Evolutionary conservation across 331 rosid species (phyloP), one percentile per base, ranked within the genome.

Genomic region (Pyracantha coccinea): DNA sequence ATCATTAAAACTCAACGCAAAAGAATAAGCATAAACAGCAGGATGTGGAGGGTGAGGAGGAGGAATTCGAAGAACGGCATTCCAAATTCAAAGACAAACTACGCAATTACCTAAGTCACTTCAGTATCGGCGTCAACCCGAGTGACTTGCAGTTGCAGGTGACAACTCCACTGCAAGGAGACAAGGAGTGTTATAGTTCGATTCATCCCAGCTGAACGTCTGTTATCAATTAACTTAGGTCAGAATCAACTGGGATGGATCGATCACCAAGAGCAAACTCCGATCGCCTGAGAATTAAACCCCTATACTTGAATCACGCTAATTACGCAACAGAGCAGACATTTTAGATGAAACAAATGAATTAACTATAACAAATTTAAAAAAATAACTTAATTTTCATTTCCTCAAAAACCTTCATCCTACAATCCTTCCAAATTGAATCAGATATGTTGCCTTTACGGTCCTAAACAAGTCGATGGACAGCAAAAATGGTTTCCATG

Each of bases 171-270:
- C 54, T 47, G 53, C 13, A 45, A 14, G 19, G 53, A 15, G 54
- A 2, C 54, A 5, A 47, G 54, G n/a, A 15, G 54, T 47, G 54
- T 47, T 47, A 15, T 15, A 47, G n/a, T 17, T 47, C n/a, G 2
- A 47, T 5, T 15, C 54, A 47, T 47, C 54, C n/a, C 54, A 47
- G n/a, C 15, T 47, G 54, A 47, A 15, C 54, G n/a, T n/a, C n/a
- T 21, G n/a, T 5, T 5, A 47, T 5, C n/a, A 47, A 15, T 47
- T 47, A 47, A 15, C 54, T 15, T 47, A 2, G 54, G 54, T 47
- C 54, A 15, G 8, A 47, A 47, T 47, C 54, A 47, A 47, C 53
- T 45, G 7, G 53, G 19, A 45, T 45, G 58, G 92, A 83, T 91
- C 7, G 6, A n/a, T n/a, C 54, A 47, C 55, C 55, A 50, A 16